phyloP scores from a whole-genome alignment of 2,329 filamentous ascomycete species.

The Periglandula ipomoeae region DNA sequence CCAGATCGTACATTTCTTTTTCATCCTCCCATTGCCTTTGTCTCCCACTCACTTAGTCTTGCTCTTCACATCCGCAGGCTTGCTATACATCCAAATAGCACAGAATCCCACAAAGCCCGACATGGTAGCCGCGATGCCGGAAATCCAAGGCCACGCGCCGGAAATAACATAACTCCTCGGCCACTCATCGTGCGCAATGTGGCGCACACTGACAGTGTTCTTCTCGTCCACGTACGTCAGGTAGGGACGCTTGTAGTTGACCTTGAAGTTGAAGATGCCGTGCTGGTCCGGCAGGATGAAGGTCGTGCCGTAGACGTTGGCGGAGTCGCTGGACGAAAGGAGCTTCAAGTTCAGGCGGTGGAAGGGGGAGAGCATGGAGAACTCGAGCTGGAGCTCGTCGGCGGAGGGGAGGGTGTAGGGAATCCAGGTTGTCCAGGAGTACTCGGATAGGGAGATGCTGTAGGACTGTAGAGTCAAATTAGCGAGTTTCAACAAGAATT shows the following conservation, averaged over 20 bases:
- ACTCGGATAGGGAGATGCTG: constrained; percentile 83
- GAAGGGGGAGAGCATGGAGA: constrained; percentile 98
- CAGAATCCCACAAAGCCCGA: constrained; percentile 79
- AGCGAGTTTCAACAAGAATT: background rate
- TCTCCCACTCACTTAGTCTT: constrained; percentile 19
- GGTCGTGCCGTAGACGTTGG: constrained; percentile 61
- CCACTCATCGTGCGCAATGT: constrained; percentile 97
- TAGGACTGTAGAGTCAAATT: constrained; percentile 52
- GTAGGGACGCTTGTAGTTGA: constrained; percentile 97
- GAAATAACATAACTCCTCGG: constrained; percentile 83
- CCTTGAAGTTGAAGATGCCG: constrained; percentile 96
- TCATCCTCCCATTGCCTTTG: background rate
- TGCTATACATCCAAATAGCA: constrained; percentile 73
- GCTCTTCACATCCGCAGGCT: constrained; percentile 28
- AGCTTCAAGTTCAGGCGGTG: constrained; percentile 70
- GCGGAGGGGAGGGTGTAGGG: constrained; percentile 61
- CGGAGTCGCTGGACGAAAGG: constrained; percentile 47
- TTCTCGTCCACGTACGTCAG: constrained; percentile 86
- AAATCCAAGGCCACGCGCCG: constrained; percentile 90
- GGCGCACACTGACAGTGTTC: constrained; percentile 84
- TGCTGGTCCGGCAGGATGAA: constrained; percentile 93
- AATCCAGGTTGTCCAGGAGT: constrained; percentile 60
- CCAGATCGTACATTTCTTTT: constrained; percentile 3
- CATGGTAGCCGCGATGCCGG: constrained; percentile 76
- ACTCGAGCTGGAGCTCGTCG: constrained; percentile 86